Base-by-base conservation (phyloP, 306 rosid species). In the Prunus mume region DNA sequence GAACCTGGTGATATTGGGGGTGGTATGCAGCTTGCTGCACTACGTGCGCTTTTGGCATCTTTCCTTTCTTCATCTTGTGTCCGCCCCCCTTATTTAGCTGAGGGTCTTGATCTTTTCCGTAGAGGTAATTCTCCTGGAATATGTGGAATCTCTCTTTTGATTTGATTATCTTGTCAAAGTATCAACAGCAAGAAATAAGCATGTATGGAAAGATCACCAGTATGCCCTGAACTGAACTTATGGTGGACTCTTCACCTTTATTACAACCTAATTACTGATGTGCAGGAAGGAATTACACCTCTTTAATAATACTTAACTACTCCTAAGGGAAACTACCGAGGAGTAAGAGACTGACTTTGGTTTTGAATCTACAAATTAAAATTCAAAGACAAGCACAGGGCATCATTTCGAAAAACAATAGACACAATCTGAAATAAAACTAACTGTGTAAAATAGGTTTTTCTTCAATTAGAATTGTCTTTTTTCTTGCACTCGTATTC, bases 91-190 rank as follows among this genome's bases (percentile, higher is more conserved):
- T 82, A 83, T 87, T 80, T 95, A 71, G 79, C 91, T 65, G 90
- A 85, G 88, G 97, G 98, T 80, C 91, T 95, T 64, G 96, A 88
- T 83, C 93, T 95, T 79, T 90, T 92, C 71, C 84, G 81, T 12
- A 85, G 80, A 87, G 98, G 98, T 95, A 88, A 80, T 63, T 82
- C 76, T 51, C 70, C 54, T 41, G 52, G 51, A 65, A 51, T 32
- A 43, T 72, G 38, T 49, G 43, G 9, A 54, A 74, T 60, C 76
- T 73, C 7, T 4, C 54, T 52, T 17, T 17, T 72, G 45, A 7
- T 24, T 7, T 65, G 8, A 28, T 51, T 47, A 28, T 61, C 57
- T 25, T 9, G 14, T 64, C 63, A 49, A 73, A 10, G 8, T 58
- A 17, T 57, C 18, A 3, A 17, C 32, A 41, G 9, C 75, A 34